These are phyloP conservation scores for Ehretia macrophylla DNA, from an alignment of 257 asterid species.

Conservation along the genomic window DNA sequence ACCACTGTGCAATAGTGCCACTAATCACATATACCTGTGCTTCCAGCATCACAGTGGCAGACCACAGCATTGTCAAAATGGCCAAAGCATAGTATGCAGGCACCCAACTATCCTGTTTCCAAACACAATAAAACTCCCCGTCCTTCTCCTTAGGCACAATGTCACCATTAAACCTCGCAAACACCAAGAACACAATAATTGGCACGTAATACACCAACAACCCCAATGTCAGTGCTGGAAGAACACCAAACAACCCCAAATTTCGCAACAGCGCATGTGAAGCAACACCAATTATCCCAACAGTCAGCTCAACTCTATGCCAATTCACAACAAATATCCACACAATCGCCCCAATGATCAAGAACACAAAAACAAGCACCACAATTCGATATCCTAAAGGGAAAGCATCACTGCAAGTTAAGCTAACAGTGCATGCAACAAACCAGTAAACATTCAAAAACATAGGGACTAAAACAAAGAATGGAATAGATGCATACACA, in stretches of 20 bases:
- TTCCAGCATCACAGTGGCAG: conserved; percentile 82
- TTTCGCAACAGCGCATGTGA: conserved; percentile 65
- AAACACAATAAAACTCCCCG: conserved; percentile 64
- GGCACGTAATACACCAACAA: conserved; percentile 68
- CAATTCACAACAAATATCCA: conserved; percentile 84
- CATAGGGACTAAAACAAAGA: conserved; percentile 73
- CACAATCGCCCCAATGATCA: conserved; percentile 71
- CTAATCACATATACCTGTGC: conserved; percentile 88
- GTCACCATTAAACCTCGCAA: conserved; percentile 69
- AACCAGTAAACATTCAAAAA: conserved; percentile 76
- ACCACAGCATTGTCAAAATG: conserved; percentile 91
- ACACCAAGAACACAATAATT: conserved; percentile 69
- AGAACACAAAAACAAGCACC: conserved; percentile 58
- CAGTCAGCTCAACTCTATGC: conserved; percentile 92
- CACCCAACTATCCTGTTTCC: conserved; percentile 97
- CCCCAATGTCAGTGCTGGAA: conserved; percentile 59
- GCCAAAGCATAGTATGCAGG: conserved; percentile 83
- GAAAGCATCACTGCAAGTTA: conserved; percentile 65
- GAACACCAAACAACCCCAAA: conserved; percentile 74
- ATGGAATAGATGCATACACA: conserved; percentile 80
- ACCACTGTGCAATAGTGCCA: conserved; percentile 92
- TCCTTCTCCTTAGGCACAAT: conserved; percentile 57
- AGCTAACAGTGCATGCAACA: conserved; percentile 78
- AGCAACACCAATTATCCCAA: conserved; percentile 74
- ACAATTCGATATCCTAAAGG: conserved; percentile 71